phyloP scores from a whole-genome alignment of 192 early-diverging fungal genomes.

The Physocladia obscura region DNA sequence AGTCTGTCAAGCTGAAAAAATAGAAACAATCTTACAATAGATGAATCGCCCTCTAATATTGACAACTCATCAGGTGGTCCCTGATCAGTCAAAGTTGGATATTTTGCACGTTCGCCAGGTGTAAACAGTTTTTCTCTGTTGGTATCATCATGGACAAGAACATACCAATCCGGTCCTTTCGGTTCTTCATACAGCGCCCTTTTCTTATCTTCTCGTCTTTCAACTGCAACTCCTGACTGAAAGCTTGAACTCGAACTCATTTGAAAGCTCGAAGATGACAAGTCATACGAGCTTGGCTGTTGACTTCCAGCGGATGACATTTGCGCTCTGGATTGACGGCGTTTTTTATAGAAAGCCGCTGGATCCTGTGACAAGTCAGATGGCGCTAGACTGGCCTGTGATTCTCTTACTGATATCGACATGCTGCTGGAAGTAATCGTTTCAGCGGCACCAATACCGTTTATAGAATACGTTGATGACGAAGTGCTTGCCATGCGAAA shows the following conservation, averaged over 20 bases:
- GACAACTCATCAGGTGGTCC: constrained; percentile 25
- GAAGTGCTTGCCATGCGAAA: constrained; percentile 1
- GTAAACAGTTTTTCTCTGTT: constrained; percentile 32
- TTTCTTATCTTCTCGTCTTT: not conserved
- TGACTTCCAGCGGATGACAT: not conserved
- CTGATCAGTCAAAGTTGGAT: constrained; percentile 46
- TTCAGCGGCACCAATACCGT: constrained; percentile 9
- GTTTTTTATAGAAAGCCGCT: constrained; percentile 27
- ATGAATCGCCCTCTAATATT: constrained; percentile 10
- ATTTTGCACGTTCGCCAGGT: constrained; percentile 35
- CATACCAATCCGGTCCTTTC: constrained; percentile 35
- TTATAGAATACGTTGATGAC: not conserved
- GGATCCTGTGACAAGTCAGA: constrained; percentile 33
- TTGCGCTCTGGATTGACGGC: constrained; percentile 11
- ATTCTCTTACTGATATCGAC: not conserved
- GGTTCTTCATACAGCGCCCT: not conserved
- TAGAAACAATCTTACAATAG: too few species aligned
- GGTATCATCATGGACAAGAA: constrained; percentile 33
- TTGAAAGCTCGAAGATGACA: not conserved
- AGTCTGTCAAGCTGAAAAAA: too few species aligned
- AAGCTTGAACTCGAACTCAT: not conserved
- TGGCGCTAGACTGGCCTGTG: not conserved
- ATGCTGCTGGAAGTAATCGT: not conserved
- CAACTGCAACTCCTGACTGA: not conserved
- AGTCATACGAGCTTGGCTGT: not conserved